These are phyloP conservation scores for Linderniella brevidens DNA, from an alignment of 257 asterid genomes.

Conservation along the genomic window DNA sequence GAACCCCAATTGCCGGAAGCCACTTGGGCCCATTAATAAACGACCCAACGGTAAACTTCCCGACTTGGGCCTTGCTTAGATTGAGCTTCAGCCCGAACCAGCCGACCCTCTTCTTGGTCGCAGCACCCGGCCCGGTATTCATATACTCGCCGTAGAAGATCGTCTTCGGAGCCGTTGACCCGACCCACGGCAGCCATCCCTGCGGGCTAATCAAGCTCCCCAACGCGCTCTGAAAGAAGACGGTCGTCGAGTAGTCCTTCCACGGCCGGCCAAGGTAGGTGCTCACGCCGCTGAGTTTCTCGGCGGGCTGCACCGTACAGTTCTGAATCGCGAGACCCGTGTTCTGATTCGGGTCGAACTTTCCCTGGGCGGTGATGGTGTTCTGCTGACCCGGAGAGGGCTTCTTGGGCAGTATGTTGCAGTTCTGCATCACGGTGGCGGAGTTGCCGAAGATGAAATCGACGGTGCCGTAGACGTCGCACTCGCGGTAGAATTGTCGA, in stretches of 20 bases:
- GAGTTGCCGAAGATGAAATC: conserved; percentile 7
- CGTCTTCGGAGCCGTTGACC: not conserved
- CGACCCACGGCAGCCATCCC: conserved; percentile 4
- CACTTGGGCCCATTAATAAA: not conserved
- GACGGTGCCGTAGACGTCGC: conserved; percentile 7
- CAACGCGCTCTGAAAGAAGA: not conserved
- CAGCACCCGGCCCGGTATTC: conserved; percentile 2
- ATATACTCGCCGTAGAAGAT: not conserved
- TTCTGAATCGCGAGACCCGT: conserved; percentile 2
- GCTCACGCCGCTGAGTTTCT: not conserved
- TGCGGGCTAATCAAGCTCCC: conserved; percentile 1
- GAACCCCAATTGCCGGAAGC: conserved; percentile 3
- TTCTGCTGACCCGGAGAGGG: not conserved
- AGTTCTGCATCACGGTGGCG: conserved; percentile 3
- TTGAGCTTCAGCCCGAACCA: not conserved
- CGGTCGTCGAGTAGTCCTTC: conserved; percentile 2
- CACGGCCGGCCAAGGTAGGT: conserved; percentile 7
- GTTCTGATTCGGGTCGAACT: conserved; percentile 6
- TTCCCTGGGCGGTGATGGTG: conserved; percentile 5
- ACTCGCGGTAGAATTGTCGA: conserved; percentile 3
- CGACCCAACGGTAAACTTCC: conserved; percentile 1
- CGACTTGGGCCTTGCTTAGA: not conserved
- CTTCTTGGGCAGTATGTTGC: conserved; percentile 1
- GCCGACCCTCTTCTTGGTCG: not conserved
- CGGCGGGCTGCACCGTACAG: conserved; percentile 2